Evolutionary conservation across 352 stramenopile genomes (phyloP).

Genomic region (Phytophthora agathidicida): DNA sequence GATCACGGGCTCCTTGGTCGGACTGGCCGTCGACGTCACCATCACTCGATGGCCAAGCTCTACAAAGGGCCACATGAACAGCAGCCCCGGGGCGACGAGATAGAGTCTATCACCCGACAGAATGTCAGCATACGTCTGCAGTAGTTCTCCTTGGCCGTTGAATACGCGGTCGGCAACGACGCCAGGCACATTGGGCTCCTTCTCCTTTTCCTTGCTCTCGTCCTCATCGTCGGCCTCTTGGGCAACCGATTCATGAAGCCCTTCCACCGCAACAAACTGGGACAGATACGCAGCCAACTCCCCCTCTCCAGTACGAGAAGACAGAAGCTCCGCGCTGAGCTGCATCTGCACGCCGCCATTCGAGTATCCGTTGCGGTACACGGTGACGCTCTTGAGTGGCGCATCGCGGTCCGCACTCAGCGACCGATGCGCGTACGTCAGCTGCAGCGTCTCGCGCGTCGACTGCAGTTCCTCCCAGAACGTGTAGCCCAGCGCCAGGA

Average conservation of each 20-base stretch:
- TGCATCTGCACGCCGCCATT: conserved; percentile 76
- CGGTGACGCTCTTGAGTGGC: conserved; percentile 66
- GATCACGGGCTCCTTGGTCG: conserved; percentile 63
- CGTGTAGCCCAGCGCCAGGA: conserved; percentile 50
- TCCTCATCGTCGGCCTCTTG: conserved; percentile 8
- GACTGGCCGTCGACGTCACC: conserved; percentile 55
- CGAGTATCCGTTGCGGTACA: conserved; percentile 85
- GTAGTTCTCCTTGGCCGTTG: conserved; percentile 62
- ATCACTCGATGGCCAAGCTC: conserved; percentile 76
- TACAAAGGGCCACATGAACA: conserved; percentile 86
- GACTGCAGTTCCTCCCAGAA: conserved; percentile 56
- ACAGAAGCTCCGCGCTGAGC: conserved; percentile 63
- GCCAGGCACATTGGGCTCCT: conserved; percentile 30
- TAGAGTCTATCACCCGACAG: conserved; percentile 63
- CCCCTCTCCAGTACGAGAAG: conserved; percentile 43
- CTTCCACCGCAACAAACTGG: conserved; percentile 81
- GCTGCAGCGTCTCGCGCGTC: conserved; percentile 59
- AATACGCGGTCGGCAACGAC: conserved; percentile 74
- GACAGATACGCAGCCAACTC: conserved; percentile 83
- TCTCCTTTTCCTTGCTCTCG: conserved; percentile 28
- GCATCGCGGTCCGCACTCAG: conserved; percentile 44
- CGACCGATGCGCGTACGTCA: conserved; percentile 64
- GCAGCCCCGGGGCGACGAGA: conserved; percentile 69
- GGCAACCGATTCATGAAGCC: conserved; percentile 31
- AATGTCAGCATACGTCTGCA: conserved; percentile 66